Conservation (phyloP, 441 rosid species). For the Raphanus hybrid region DNA sequence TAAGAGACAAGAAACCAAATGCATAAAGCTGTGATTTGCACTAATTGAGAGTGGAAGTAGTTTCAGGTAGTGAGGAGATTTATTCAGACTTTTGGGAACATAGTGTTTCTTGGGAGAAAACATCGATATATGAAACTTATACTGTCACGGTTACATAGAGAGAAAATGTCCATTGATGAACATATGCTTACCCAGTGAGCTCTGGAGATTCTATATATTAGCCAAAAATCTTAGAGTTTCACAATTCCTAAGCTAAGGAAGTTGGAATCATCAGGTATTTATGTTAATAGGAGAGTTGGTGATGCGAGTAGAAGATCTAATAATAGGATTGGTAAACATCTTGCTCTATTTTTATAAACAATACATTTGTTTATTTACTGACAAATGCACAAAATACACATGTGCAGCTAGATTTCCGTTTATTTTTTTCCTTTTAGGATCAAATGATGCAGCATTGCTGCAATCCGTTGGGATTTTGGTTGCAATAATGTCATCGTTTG, state of each 20-base stretch:
- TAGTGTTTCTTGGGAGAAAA: background rate
- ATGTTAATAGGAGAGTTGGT: background rate
- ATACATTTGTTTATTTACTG: conserved; percentile 36
- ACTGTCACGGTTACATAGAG: background rate
- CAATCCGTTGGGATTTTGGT: too few relatives aligned
- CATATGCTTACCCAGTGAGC: background rate
- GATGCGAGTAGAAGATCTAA: background rate
- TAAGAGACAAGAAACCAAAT: too few relatives aligned
- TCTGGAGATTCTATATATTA: background rate
- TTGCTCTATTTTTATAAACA: conserved; percentile 48
- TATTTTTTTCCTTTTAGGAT: too few relatives aligned
- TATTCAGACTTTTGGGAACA: background rate
- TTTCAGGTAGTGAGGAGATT: background rate
- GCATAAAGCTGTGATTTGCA: too few relatives aligned
- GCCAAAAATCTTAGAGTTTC: background rate
- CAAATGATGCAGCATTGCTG: too few relatives aligned
- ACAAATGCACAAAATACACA: too few relatives aligned
- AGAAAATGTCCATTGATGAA: background rate
- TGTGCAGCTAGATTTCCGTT: too few relatives aligned
- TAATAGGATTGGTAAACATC: conserved; percentile 28
- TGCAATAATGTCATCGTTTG: too few relatives aligned
- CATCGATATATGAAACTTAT: background rate
- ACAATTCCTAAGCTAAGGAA: background rate
- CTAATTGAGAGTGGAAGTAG: background rate
- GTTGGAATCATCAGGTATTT: background rate